Conservation (phyloP, 305 asterid genomes). For the Rubia peregrina region DNA sequence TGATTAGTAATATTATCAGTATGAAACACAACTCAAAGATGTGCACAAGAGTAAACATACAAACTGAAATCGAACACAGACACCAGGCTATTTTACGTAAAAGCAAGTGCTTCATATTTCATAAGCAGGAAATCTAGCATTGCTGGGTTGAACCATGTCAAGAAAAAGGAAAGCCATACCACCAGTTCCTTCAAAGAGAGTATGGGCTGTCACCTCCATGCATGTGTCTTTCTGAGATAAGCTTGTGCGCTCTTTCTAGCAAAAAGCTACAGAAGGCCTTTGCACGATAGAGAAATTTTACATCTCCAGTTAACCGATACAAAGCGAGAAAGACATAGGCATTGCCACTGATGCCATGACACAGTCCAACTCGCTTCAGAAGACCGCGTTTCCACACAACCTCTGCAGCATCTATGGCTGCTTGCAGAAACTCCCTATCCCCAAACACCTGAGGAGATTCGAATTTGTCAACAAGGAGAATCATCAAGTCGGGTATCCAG, state of each 20-base stretch:
- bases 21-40: no score
- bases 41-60: no score
- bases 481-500: no score
- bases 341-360: conserved; percentile 80
- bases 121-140: conserved; percentile 63
- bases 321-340: conserved; percentile 58
- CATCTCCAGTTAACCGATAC: conserved; percentile 57
- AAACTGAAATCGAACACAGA: no score
- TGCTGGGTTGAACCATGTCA: conserved; percentile 53
- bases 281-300: conserved; percentile 54
- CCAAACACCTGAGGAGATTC: conserved; percentile 44
- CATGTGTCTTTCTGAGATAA: conserved; percentile 47
- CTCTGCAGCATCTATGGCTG: conserved; percentile 75
- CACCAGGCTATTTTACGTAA: neutral
- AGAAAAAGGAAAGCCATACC: conserved; percentile 71
- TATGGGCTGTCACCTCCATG: conserved; percentile 53
- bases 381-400: conserved; percentile 75
- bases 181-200: conserved; percentile 66
- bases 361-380: conserved; percentile 53
- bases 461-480: neutral
- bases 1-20: no score
- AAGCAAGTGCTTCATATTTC: conserved; percentile 32
- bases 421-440: conserved; percentile 43
- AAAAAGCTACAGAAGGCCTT: conserved; percentile 69
- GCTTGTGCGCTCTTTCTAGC: conserved; percentile 54